Conservation (phyloP, 1,139 yeast genomes). For the Candida sanyaensis region DNA sequence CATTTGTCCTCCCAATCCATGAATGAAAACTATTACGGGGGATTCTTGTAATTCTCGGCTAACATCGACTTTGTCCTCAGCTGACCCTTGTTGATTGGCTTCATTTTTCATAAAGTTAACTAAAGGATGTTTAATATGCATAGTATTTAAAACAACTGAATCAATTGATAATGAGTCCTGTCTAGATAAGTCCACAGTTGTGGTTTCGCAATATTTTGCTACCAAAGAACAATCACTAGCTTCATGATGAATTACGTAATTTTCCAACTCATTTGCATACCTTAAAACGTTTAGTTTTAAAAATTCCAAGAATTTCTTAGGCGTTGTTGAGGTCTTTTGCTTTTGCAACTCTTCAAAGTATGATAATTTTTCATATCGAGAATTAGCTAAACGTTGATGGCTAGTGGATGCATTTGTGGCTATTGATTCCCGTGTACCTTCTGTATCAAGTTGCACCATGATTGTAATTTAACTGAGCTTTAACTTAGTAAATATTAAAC, state of each 20-base stretch:
- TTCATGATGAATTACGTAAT: slow-evolving; percentile 39
- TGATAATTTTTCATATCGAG: slow-evolving; percentile 2
- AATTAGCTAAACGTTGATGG: not conserved
- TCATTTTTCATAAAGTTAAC: slow-evolving; percentile 47
- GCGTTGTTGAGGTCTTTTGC: slow-evolving; percentile 21
- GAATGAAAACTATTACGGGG: slow-evolving; percentile 64
- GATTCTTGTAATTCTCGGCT: slow-evolving; percentile 40
- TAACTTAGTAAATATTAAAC: too few relatives aligned
- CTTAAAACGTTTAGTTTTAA: slow-evolving; percentile 25
- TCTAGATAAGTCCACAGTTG: slow-evolving; percentile 31
- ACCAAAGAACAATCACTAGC: slow-evolving; percentile 59
- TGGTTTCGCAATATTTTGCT: slow-evolving; percentile 46
- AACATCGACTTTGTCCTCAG: slow-evolving; percentile 24
- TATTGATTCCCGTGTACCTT: slow-evolving; percentile 17
- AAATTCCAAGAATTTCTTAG: slow-evolving; percentile 29
- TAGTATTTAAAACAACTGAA: slow-evolving; percentile 37
- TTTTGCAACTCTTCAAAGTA: slow-evolving; percentile 14
- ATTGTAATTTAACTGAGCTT: not conserved
- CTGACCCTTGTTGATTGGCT: slow-evolving; percentile 22
- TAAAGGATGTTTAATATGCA: slow-evolving; percentile 59
- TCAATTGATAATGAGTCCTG: slow-evolving; percentile 30
- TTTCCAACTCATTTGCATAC: slow-evolving; percentile 37
- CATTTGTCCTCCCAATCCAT: slow-evolving; percentile 80
- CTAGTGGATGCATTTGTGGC: slow-evolving; percentile 15
- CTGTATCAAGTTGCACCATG: slow-evolving; percentile 9